phyloP scores from a whole-genome alignment of 73 alveolate genomes.

The Symbiodinium pilosum region DNA sequence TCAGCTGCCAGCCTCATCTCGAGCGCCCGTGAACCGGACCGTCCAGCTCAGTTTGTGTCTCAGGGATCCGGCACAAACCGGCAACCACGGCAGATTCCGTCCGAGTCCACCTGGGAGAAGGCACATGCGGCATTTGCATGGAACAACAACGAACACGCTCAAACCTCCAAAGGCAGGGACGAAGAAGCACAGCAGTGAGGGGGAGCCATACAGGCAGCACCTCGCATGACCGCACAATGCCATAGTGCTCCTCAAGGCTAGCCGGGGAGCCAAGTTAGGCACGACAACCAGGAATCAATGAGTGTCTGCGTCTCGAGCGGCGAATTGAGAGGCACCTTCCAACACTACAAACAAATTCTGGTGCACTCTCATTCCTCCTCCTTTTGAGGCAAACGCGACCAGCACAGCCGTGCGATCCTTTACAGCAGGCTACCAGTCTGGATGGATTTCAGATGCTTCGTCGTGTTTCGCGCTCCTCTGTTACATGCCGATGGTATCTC shows the following conservation, averaged over 20 bases:
- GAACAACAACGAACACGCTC: background rate
- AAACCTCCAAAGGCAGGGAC: background rate
- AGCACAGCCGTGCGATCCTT: slow-evolving; percentile 59
- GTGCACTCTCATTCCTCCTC: too few relatives aligned
- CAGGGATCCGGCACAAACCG: slow-evolving; percentile 46
- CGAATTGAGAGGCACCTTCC: slow-evolving; percentile 58
- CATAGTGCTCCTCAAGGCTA: background rate
- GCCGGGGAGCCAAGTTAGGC: background rate
- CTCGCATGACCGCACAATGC: background rate
- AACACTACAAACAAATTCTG: background rate
- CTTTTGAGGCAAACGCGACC: slow-evolving; percentile 28
- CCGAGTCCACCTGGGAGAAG: slow-evolving; percentile 22
- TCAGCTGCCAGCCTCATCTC: slow-evolving; percentile 77
- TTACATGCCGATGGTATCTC: slow-evolving; percentile 36
- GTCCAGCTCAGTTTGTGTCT: background rate
- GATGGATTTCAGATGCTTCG: background rate
- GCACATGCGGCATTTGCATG: background rate
- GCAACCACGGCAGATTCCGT: slow-evolving; percentile 88
- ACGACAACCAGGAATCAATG: slow-evolving; percentile 83
- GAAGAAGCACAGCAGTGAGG: slow-evolving; percentile 77
- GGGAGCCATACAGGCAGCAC: slow-evolving; percentile 81
- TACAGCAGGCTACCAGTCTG: background rate
- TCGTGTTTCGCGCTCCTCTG: slow-evolving; percentile 24
- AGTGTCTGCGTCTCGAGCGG: slow-evolving; percentile 75
- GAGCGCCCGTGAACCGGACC: background rate